A percentile compares a stretch with the other conserved stretches of the same genome.
Evolutionary conservation across 495 filamentous ascomycete genomes (phyloP).

Genomic region (Darksidea phi): DNA sequence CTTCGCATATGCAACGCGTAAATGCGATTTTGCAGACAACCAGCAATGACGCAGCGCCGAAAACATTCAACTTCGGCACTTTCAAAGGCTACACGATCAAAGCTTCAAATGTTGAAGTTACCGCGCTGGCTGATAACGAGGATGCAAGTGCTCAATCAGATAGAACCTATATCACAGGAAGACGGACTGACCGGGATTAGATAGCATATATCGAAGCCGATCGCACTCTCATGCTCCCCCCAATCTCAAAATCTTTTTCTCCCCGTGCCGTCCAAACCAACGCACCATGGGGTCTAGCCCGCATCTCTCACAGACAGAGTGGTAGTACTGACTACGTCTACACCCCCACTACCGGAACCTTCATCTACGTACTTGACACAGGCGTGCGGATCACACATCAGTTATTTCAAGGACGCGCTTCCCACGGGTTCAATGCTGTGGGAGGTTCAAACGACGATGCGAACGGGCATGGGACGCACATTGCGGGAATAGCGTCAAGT

Average conservation of each 20-base stretch:
- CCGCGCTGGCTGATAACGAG: constrained; percentile 11
- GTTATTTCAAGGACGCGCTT: constrained; percentile 22
- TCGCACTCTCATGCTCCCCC: constrained; percentile 6
- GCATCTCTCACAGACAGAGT: constrained; percentile 24
- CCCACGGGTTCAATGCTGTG: constrained; percentile 8
- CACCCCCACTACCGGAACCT: constrained; percentile 8
- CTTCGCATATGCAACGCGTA: neutral
- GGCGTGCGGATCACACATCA: constrained; percentile 15
- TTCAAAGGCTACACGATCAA: constrained; percentile 16
- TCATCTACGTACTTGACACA: constrained; percentile 28
- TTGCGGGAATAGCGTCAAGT: constrained; percentile 58
- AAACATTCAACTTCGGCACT: neutral
- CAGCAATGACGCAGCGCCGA: neutral
- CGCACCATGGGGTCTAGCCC: constrained; percentile 31
- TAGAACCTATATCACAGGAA: neutral
- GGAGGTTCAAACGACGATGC: constrained; percentile 44
- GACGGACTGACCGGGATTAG: neutral
- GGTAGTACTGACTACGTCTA: constrained; percentile 25
- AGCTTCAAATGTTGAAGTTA: constrained; percentile 3
- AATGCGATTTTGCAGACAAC: neutral
- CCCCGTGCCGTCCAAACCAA: constrained; percentile 15
- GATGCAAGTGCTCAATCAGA: constrained; percentile 1
- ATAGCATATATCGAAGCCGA: constrained; percentile 19
- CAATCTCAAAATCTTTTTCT: neutral
- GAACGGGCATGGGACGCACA: constrained; percentile 63